Base-by-base conservation (phyloP, 2,329 filamentous ascomycete genomes). In the Lachnellula hyalina region DNA sequence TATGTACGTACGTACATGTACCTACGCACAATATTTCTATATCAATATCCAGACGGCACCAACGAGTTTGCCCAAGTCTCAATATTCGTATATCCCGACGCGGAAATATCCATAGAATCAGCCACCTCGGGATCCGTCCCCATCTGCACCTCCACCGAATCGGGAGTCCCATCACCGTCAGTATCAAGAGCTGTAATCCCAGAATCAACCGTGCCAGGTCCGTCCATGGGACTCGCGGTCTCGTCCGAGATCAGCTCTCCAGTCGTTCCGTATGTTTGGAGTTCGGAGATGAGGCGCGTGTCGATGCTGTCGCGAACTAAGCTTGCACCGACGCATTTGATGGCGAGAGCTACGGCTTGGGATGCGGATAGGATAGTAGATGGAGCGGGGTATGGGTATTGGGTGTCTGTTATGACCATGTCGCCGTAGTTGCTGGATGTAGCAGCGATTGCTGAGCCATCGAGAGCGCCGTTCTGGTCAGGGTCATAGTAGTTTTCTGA, bases 61-160 rank as follows among this genome's bases (percentile, higher is more conserved):
- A 52, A 47, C 9, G 51, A 52, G 32, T 52, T 52, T 3, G 51
- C 51, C 51, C 51, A 52, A 7, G 34, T 45, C 15, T 52, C 51
- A 14, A 52, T 7, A 32, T 52, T 52, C 17, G 51, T 45, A 38
- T 52, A 52, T 11, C 51, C 44, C 17, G 45, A 36, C 11, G 40
- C 42, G 14, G 12, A 23, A 34, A 47, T 35, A 15, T 21, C 21
- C 51, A 52, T 52, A 23, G 40, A 45, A 52, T 52, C 51, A 23
- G 51, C 41, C 45, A 52, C 32, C 8, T 47, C 47, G 14, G 51
- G 51, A 52, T 52, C 35, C 23, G 51, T 52, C 11, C 51, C 44
- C 44, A 52, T 36, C 14, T 44, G 19, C 6, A 32, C 15, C 34
- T 52, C 44, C 3, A 32, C 51, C 19, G 42, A 21, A 45, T 47